Conservation (phyloP, 768 basidiomycete genomes). For the Paxillus involutus region DNA sequence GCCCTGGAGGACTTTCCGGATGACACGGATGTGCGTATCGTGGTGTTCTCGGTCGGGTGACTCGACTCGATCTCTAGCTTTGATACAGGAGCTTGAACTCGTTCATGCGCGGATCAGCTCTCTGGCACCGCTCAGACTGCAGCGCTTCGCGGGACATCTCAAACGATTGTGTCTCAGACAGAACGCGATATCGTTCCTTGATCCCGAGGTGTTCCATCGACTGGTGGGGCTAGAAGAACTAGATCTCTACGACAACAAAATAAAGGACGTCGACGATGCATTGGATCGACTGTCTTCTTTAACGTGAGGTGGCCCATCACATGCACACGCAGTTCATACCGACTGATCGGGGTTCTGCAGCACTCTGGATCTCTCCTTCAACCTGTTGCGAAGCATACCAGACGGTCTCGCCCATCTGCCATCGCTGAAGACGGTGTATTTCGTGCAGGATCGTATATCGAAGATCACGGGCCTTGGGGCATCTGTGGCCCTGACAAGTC, state of each 20-base stretch:
- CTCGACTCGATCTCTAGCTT: background rate
- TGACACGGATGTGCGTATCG: conserved; percentile 68
- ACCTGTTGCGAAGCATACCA: conserved; percentile 74
- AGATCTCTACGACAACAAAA: conserved; percentile 94
- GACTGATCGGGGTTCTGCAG: conserved; percentile 38
- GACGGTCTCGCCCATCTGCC: conserved; percentile 57
- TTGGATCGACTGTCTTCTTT: conserved; percentile 57
- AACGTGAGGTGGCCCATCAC: conserved; percentile 41
- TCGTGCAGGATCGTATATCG: conserved; percentile 94
- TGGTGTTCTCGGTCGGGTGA: background rate
- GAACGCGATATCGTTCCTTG: conserved; percentile 73
- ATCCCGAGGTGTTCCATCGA: conserved; percentile 67
- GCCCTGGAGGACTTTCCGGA: conserved; percentile 79
- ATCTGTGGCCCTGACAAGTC: conserved; percentile 62
- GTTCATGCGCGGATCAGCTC: conserved; percentile 77
- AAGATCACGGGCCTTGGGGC: conserved; percentile 68
- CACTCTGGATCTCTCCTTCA: conserved; percentile 91
- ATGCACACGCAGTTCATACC: background rate
- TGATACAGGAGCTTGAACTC: conserved; percentile 77
- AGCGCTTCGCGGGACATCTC: conserved; percentile 69
- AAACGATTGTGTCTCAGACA: conserved; percentile 83
- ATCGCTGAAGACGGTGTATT: conserved; percentile 77
- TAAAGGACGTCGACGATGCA: conserved; percentile 72
- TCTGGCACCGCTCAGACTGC: conserved; percentile 63
- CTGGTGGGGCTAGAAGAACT: conserved; percentile 79